phyloP scores from a whole-genome alignment of 192 early-diverging fungal genomes.

The Funneliformis geosporum region DNA sequence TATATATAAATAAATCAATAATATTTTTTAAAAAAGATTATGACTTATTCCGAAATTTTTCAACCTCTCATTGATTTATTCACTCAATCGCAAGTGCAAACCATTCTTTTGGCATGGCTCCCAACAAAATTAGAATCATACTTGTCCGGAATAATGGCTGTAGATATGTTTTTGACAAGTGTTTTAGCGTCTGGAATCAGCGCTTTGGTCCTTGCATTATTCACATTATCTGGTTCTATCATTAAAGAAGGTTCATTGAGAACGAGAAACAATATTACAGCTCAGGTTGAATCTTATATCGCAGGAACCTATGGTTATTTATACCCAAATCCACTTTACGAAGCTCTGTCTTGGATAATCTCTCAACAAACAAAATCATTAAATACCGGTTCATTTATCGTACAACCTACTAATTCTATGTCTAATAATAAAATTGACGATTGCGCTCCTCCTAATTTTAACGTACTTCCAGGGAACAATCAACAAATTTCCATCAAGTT shows the following conservation, averaged over 20 bases:
- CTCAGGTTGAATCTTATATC: conserved; percentile 7
- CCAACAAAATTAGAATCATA: background rate
- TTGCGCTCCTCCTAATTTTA: conserved; percentile 6
- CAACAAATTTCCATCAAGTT: conserved; percentile 1
- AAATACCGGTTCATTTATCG: conserved; percentile 2
- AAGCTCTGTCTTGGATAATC: conserved; percentile 27
- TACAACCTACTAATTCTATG: background rate
- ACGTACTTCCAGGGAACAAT: background rate
- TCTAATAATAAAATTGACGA: background rate
- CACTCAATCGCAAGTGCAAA: conserved; percentile 23
- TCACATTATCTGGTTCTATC: background rate
- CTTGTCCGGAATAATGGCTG: conserved; percentile 27
- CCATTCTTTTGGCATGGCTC: conserved; percentile 29
- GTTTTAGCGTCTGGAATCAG: conserved; percentile 2
- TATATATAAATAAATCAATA: too few species aligned
- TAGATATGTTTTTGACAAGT: conserved; percentile 29
- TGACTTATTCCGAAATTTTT: conserved; percentile 21
- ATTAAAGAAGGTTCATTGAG: background rate
- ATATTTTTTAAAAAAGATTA: too few species aligned
- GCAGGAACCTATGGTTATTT: background rate
- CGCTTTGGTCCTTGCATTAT: background rate
- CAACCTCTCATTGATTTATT: conserved; percentile 23
- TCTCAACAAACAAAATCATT: conserved; percentile 25
- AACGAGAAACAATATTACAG: background rate
- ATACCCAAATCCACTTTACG: conserved; percentile 3